Base-by-base conservation (phyloP, 1,139 yeast species). In the Scheffersomyces segobiensis region DNA sequence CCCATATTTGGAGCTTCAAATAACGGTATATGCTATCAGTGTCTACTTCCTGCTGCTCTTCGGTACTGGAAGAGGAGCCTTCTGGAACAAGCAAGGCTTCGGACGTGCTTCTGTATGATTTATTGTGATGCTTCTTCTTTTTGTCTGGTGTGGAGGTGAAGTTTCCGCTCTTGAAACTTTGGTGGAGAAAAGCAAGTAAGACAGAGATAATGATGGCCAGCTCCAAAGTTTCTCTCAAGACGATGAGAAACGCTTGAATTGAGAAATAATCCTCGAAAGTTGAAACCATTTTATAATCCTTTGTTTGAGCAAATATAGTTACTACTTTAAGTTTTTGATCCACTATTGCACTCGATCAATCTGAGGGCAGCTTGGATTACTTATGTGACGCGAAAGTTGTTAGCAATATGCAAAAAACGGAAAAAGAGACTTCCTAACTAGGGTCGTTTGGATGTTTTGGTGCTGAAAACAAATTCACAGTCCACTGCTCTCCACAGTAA, bases 161-260 rank as follows among this genome's bases (percentile, higher is more conserved):
- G 50, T 53, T 48, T 49, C 26, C 24, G 18, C 19, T 24, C 53
- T 50, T 54, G 57, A 77, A 75, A 52, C 74, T 75, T 57, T 76
- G 80, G 56, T 76, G 77, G 46, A 79, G 71, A 63, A 80, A 79
- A 6, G 83, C 78, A 26, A 79, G 71, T 46, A 80, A 70, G 18
- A 80, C 83, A 10, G 83, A 79, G 18, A 80, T 72, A 58, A 80
- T 79, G 60, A 80, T 79, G 5, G 83, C 83, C 71, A 77, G 78
- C 62, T 80, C 84, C 52, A 80, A 65, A 0, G 83, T 78, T 59
- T 80, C 84, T 56, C 84, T 67, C 24, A 80, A 69, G n/a, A 80
- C 80, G 24, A 80, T 79, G 53, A 80, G 73, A 57, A 80, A 80
- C 49, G 78, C 79, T 65, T 80, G 83, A 53, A 77, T 71, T n/a